Evolutionary conservation across 441 rosid genomes (phyloP), one percentile per base, ranked within the genome.

Genomic region (Erodium moschatum): DNA sequence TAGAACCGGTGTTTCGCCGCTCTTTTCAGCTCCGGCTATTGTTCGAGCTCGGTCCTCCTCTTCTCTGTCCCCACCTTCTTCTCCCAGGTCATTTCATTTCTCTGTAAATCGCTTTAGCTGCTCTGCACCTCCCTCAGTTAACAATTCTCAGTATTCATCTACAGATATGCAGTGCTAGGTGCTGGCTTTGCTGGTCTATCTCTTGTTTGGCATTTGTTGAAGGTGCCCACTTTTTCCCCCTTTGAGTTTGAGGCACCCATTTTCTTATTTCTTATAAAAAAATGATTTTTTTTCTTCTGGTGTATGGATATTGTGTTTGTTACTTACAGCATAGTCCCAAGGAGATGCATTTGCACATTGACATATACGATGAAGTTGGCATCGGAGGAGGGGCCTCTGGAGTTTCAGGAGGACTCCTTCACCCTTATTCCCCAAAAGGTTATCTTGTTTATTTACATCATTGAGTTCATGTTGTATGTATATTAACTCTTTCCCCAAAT

Each of bases 141-240:
- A 16, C 21, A 9, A 52, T 16, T 52, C 60, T 52, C 60, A 21
- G 21, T 20, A 2, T 61, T 42, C 10, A 9, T 8, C 3, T 61
- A 61, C 76, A 92, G 96, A 78, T 90, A 77, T 70, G 98, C 98
- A 5, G 96, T 93, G 72, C 91, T 92, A 16, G 98, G 98, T 70
- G 97, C 96, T 66, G 97, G 98, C 76, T 90, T 93, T 71, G 97
- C 98, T 64, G 97, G 98, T 19, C 82, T 92, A 67, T 93, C 98
- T 31, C 92, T 89, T 52, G 87, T 85, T 64, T 93, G 92, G 90
- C 90, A 93, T 84, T 76, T 89, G 66, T 80, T 92, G 61, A 85
- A 81, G 87, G 96, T 88, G 65, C 63, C 48, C 35, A 50, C 35
- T 65, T 66, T 63, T 8, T 6, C 35, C 68, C 18, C 62, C 8